Conservation (phyloP, 2,329 filamentous ascomycete species). For the Pseudopithomyces chartarum region DNA sequence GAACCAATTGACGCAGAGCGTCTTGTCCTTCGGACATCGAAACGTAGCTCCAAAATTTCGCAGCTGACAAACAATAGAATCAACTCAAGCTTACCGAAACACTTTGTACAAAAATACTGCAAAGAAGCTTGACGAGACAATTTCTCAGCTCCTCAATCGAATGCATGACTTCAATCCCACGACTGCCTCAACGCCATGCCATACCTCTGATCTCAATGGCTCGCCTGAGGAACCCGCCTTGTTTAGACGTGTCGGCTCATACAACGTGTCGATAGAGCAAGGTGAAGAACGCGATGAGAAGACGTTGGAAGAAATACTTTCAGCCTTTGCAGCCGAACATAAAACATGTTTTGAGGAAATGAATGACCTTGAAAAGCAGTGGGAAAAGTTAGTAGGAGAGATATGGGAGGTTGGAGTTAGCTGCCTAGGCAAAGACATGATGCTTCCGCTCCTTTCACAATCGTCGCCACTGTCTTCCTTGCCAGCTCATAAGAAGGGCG, state of each 20-base stretch:
- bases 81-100: constrained; percentile 30
- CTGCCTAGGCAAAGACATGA: constrained; percentile 27
- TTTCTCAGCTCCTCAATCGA: constrained; percentile 17
- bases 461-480: neutral
- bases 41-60: no score
- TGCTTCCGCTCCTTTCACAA: constrained; percentile 24
- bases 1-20: no score
- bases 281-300: constrained; percentile 10
- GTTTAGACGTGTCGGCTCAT: constrained; percentile 24
- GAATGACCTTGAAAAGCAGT: constrained; percentile 25
- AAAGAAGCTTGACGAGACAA: constrained; percentile 25
- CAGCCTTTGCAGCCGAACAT: constrained; percentile 25
- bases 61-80: constrained; percentile 28
- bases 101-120: constrained; percentile 25
- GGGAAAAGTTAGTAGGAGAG: constrained; percentile 34
- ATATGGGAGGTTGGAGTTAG: constrained; percentile 34
- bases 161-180: constrained; percentile 16
- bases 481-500: constrained; percentile 7
- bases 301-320: constrained; percentile 26
- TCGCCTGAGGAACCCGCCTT: constrained; percentile 21
- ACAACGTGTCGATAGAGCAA: constrained; percentile 18
- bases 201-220: constrained; percentile 10
- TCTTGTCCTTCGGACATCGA: no score
- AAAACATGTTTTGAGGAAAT: constrained; percentile 24
- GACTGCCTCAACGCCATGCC: constrained; percentile 6